Evolutionary conservation across 2,329 filamentous ascomycete species (phyloP).

Genomic region (Aspergillus novoparasiticus): DNA sequence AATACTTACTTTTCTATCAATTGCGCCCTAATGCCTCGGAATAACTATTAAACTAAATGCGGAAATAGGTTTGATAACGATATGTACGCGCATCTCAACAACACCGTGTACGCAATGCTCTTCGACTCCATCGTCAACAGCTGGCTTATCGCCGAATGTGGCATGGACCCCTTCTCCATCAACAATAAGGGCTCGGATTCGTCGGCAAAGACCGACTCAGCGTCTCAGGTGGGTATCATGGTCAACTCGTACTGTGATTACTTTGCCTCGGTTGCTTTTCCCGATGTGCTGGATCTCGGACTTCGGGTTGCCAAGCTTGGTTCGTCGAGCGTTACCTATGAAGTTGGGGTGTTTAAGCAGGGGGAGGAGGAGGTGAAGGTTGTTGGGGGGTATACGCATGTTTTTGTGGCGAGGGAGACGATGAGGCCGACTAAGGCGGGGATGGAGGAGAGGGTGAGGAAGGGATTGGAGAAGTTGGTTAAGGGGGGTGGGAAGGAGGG

Average conservation of each 20-base stretch:
- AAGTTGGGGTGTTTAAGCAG: constrained; percentile 81
- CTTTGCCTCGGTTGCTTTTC: constrained; percentile 79
- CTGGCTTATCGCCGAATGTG: constrained; percentile 79
- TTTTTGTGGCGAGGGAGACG: constrained; percentile 78
- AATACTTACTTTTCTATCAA: constrained; percentile 11
- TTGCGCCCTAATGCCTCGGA: background rate
- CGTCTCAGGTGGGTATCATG: constrained; percentile 73
- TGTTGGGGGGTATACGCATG: constrained; percentile 83
- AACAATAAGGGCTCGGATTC: constrained; percentile 19
- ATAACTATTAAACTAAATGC: constrained; percentile 6
- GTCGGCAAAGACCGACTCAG: constrained; percentile 9
- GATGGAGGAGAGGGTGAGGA: constrained; percentile 44
- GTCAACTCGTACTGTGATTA: constrained; percentile 86
- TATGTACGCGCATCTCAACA: constrained; percentile 94
- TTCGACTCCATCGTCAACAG: constrained; percentile 91
- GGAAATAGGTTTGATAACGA: constrained; percentile 79
- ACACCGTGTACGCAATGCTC: constrained; percentile 80
- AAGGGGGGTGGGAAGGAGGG: constrained; percentile 13
- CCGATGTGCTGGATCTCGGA: constrained; percentile 77
- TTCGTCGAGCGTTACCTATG: constrained; percentile 84
- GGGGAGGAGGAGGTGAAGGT: constrained; percentile 75
- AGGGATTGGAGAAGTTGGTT: constrained; percentile 61
- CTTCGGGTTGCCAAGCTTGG: constrained; percentile 82
- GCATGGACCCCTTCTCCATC: constrained; percentile 68
- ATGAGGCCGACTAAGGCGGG: constrained; percentile 67